A percentile compares a stretch with the other conserved stretches of the same genome.
These are phyloP conservation scores for Chrysosporium keratinophilum DNA, from an alignment of 2,329 filamentous ascomycete genomes.

Conservation along the genomic window DNA sequence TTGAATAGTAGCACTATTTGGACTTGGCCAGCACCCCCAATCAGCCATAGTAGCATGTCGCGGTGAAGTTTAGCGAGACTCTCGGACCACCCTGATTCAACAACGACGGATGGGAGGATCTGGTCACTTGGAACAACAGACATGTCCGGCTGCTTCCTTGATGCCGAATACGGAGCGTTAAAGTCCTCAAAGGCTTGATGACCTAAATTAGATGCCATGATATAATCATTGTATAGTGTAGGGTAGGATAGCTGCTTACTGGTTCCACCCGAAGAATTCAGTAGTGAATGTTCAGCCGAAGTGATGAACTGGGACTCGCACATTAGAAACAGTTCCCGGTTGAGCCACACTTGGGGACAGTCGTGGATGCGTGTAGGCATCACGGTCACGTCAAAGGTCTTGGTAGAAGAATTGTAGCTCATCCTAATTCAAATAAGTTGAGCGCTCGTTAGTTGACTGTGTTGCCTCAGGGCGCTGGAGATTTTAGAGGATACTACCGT, in stretches of 20 bases:
- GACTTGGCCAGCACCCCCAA: conserved; percentile 4
- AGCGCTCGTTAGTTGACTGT: conserved; percentile 1
- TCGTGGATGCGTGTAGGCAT: conserved; percentile 8
- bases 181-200: conserved; percentile 4
- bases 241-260: background rate
- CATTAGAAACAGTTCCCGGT: background rate
- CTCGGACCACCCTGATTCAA: conserved; percentile 14
- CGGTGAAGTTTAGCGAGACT: conserved; percentile 1
- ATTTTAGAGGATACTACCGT: background rate
- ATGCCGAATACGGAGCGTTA: conserved; percentile 1
- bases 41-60: conserved; percentile 14
- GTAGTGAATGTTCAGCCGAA: background rate
- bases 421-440: background rate
- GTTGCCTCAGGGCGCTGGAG: background rate
- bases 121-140: background rate
- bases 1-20: conserved; percentile 10
- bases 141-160: conserved; percentile 12
- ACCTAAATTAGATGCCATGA: background rate
- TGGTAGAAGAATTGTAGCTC: conserved; percentile 9
- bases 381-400: conserved; percentile 4
- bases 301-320: conserved; percentile 3
- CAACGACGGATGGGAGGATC: conserved; percentile 9
- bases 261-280: background rate
- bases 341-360: conserved; percentile 7
- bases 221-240: background rate